A percentile compares a stretch with the other conserved stretches of the same genome.
Conservation (phyloP, 441 rosid species). For the Arabidopsis hybrid region DNA sequence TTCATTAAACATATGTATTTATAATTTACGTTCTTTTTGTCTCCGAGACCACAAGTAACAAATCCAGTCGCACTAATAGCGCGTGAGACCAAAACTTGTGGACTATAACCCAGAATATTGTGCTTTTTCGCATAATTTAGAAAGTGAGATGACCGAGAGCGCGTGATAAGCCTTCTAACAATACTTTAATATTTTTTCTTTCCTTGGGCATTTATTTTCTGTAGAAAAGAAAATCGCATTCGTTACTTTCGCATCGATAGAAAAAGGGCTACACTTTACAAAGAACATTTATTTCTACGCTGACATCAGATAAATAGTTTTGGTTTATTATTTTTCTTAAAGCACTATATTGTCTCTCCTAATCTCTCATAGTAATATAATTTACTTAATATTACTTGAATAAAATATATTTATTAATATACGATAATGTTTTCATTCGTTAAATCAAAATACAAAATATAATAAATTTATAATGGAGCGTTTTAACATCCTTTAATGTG, state of each 20-base stretch:
- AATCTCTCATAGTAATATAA: no score
- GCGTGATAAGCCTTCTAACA: background rate
- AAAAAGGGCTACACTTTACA: slow-evolving; percentile 7
- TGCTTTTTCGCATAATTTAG: background rate
- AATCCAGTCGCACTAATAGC: background rate
- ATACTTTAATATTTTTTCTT: background rate
- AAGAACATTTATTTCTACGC: slow-evolving; percentile 2
- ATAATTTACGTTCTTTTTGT: no score
- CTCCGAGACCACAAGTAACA: background rate
- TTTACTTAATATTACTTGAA: no score
- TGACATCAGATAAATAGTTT: background rate
- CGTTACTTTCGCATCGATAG: slow-evolving; percentile 7
- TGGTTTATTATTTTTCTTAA: no score
- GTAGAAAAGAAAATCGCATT: background rate
- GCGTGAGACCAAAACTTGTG: background rate
- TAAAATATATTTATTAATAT: no score
- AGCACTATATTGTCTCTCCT: no score
- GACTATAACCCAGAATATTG: background rate
- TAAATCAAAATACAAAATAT: no score
- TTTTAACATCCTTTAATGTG: no score
- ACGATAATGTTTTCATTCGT: no score
- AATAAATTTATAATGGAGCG: no score
- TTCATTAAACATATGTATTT: background rate
- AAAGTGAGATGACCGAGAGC: background rate
- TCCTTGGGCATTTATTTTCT: background rate